phyloP scores from a whole-genome alignment of 2,329 filamentous ascomycete genomes.

The Phaeoacremonium minimum region DNA sequence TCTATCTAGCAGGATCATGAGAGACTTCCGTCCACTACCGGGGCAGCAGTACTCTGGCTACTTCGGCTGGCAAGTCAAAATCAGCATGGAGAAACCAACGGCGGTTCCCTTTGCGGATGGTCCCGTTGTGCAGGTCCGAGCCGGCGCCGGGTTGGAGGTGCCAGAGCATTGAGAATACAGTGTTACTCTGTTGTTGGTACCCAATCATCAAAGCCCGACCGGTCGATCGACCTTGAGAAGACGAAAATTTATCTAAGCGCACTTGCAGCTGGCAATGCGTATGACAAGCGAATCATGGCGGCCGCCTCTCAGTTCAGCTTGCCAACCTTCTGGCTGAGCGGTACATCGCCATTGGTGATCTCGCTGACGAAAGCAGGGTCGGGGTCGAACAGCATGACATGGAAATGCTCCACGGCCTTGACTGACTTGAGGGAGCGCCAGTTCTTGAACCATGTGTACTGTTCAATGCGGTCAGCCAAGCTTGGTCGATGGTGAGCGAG shows the following conservation, averaged over 20 bases:
- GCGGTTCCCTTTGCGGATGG: slow-evolving; percentile 70
- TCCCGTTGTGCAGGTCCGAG: slow-evolving; percentile 58
- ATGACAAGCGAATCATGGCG: too few species aligned
- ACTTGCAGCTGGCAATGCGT: too few species aligned
- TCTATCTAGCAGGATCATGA: slow-evolving; percentile 40
- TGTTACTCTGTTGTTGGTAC: too few species aligned
- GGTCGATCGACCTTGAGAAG: too few species aligned
- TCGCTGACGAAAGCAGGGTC: slow-evolving; percentile 63
- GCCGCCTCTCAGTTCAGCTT: slow-evolving; percentile 12
- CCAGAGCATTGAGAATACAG: too few species aligned
- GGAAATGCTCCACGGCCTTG: slow-evolving; percentile 86
- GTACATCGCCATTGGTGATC: slow-evolving; percentile 71
- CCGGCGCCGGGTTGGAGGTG: too few species aligned
- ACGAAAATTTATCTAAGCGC: too few species aligned
- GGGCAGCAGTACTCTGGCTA: slow-evolving; percentile 23
- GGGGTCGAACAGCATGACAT: slow-evolving; percentile 83
- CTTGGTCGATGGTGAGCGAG: too few species aligned
- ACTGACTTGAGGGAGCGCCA: slow-evolving; percentile 83
- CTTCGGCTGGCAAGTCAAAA: slow-evolving; percentile 47
- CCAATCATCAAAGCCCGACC: too few species aligned
- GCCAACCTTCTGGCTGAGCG: slow-evolving; percentile 47
- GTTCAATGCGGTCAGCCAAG: too few species aligned
- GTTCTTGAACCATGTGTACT: slow-evolving; percentile 78
- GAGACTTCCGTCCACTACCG: slow-evolving; percentile 29
- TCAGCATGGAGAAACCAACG: slow-evolving; percentile 67